Conservation (phyloP, 108 stramenopile species). For the Cyclotella sp. region DNA sequence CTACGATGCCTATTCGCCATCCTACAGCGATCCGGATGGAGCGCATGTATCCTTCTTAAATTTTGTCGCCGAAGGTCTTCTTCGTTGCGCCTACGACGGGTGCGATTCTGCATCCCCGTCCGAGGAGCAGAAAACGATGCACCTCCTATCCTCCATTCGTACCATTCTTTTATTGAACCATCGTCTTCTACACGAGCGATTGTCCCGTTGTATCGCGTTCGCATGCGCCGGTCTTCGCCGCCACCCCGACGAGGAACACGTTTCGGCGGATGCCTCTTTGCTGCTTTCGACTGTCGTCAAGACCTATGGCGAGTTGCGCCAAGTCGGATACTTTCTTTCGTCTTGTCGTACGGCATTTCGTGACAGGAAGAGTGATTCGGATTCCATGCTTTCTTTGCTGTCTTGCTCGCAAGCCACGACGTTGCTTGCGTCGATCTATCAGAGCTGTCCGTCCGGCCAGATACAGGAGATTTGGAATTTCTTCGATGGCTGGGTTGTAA, state of each 20-base stretch:
- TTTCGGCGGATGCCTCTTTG: conserved; percentile 13
- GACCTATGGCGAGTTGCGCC: conserved; percentile 62
- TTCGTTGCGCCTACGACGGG: conserved; percentile 2
- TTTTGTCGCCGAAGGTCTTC: conserved; percentile 28
- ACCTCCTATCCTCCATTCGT: conserved; percentile 24
- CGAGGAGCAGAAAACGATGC: neutral
- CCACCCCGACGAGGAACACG: neutral
- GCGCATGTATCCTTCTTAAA: conserved; percentile 56
- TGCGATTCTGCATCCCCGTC: neutral
- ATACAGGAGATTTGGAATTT: conserved; percentile 41
- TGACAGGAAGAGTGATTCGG: neutral
- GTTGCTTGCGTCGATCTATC: conserved; percentile 27
- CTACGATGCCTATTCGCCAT: conserved; percentile 73
- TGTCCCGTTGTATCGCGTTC: conserved; percentile 40
- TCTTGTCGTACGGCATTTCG: conserved; percentile 28
- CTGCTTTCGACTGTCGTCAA: conserved; percentile 51
- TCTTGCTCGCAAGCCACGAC: conserved; percentile 10
- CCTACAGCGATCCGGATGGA: conserved; percentile 61
- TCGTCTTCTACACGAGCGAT: conserved; percentile 51
- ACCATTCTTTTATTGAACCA: conserved; percentile 53
- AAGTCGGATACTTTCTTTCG: conserved; percentile 56
- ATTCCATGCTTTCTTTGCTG: conserved; percentile 12
- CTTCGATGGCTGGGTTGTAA: conserved; percentile 48
- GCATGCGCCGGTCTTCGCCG: conserved; percentile 22
- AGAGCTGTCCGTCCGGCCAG: conserved; percentile 45